Base-by-base conservation (phyloP, 805 yeast genomes). In the Pichia heedii region DNA sequence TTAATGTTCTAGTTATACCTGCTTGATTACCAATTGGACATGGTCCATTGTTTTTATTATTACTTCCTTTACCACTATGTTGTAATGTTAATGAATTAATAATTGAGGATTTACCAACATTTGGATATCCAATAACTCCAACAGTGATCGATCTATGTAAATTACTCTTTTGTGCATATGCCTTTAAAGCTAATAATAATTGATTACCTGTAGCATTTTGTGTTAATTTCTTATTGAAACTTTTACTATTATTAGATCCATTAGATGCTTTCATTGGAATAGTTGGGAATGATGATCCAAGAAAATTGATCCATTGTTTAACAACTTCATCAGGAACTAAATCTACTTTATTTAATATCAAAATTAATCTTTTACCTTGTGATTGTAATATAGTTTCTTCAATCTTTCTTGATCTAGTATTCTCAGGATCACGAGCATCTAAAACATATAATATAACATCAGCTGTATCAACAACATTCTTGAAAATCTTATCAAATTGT, bases 21-120 rank as follows among this genome's bases (percentile, higher is more conserved):
- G 98, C 97, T 67, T 84, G 93, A 59, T 94, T 94, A 40, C 98
- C 98, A 27, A 84, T 94, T 15, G 98, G 97, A 61, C 97, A 93
- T 12, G 89, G 90, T 9, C 19, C 20, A 1, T 11, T 10, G 16
- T n/a, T 16, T 54, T 75, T 77, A 36, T 77, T 69, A 44, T 73
- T 42, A 12, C 24, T 33, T 20, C 24, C 24, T 24, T 39, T 39
- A 46, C 81, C 80, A 45, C 84, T 81, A 61, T 85, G 94, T 64
- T 93, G 80, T 42, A 85, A 74, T 3, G 87, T 79, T 52, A 90
- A 70, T 2, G 97, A 83, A 63, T 90, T 90, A 58, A 90, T 93
- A 45, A 93, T 83, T 18, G 96, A 86, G 3, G 96, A 88, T 62
- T 89, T 89, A 56, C 97, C 97, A 42, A 90, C 97, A 61, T 90